Percentiles rank a stretch among this genome's conserved stretches.
Conservation (phyloP, 331 rosid species). For the Acacia concinna region DNA sequence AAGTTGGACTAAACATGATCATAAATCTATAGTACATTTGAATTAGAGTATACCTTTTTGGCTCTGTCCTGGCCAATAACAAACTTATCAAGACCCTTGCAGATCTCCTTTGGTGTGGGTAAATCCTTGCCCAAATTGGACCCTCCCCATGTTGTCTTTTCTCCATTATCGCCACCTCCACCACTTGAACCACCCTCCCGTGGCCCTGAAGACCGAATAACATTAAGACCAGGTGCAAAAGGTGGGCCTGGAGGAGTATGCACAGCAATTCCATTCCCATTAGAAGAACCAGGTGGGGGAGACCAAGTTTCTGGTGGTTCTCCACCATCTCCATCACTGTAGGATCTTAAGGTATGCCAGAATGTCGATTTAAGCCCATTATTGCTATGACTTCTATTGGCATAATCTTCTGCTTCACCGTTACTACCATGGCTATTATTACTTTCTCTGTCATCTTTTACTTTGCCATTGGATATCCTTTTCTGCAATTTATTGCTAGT, state of each 20-base stretch:
- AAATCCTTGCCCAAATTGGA: constrained; percentile 80
- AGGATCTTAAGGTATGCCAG: constrained; percentile 44
- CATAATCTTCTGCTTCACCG: constrained; percentile 15
- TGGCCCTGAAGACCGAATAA: constrained; percentile 59
- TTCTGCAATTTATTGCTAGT: constrained; percentile 2
- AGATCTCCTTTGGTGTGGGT: constrained; percentile 83
- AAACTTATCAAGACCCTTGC: constrained; percentile 79
- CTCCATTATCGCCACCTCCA: constrained; percentile 37
- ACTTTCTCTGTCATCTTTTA: constrained; percentile 9
- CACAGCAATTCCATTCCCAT: constrained; percentile 56
- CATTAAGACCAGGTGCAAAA: constrained; percentile 58
- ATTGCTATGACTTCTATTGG: constrained; percentile 9
- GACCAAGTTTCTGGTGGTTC: constrained; percentile 68
- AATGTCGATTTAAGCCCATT: constrained; percentile 39
- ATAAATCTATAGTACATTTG: not conserved
- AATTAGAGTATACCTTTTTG: constrained; percentile 52
- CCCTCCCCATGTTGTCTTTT: constrained; percentile 71
- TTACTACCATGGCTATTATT: not conserved
- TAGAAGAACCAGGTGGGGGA: constrained; percentile 38
- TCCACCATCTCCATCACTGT: constrained; percentile 39
- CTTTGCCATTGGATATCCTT: constrained; percentile 25
- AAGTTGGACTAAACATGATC: not conserved
- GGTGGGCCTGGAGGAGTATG: constrained; percentile 84
- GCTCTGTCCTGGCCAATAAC: constrained; percentile 83
- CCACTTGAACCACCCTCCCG: constrained; percentile 41